Percentiles rank a stretch among this genome's conserved stretches.
Evolutionary conservation across 306 rosid species (phyloP).

Genomic region (Ormosia semicastrata): DNA sequence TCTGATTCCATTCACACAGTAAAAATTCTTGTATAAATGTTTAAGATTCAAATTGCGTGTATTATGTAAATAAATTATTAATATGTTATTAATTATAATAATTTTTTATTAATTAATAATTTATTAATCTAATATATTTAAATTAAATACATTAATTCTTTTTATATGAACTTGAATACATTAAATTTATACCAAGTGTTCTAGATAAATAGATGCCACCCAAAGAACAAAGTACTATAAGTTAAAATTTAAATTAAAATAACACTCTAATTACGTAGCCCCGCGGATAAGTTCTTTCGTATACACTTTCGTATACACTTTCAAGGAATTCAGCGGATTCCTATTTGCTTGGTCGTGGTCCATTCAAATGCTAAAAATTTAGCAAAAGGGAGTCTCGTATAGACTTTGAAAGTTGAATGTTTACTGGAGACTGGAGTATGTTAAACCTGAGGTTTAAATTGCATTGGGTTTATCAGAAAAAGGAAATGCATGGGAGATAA

Average conservation of each 20-base stretch:
- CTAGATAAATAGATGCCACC: too few relatives aligned
- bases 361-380: not conserved
- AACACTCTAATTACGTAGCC: not conserved
- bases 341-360: not conserved
- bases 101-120: too few relatives aligned
- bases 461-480: too few relatives aligned
- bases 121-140: too few relatives aligned
- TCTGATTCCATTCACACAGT: not conserved
- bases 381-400: not conserved
- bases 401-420: conserved; percentile 3
- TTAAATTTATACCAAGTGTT: too few relatives aligned
- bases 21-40: too few relatives aligned
- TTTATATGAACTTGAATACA: too few relatives aligned
- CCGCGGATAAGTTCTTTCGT: not conserved
- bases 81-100: too few relatives aligned
- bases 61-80: too few relatives aligned
- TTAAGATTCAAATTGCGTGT: too few relatives aligned
- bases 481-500: not conserved
- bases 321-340: not conserved
- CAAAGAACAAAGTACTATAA: not conserved
- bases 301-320: not conserved
- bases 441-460: not conserved
- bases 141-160: too few relatives aligned
- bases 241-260: not conserved
- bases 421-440: not conserved